Evolutionary conservation across 2,329 filamentous ascomycete genomes (phyloP).

Genomic region (Xylaria sp.): DNA sequence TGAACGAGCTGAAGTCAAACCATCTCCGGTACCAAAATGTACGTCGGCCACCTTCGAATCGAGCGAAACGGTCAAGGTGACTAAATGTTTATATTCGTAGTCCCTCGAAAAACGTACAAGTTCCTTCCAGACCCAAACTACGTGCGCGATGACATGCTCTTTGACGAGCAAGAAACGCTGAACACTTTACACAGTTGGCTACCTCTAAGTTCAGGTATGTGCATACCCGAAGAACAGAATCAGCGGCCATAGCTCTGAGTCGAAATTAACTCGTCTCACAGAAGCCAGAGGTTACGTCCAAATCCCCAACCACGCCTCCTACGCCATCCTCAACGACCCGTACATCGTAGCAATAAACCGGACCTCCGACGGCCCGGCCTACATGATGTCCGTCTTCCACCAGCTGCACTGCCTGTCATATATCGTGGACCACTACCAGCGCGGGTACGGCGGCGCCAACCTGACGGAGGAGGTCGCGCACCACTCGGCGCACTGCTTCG

Average conservation of each 20-base stretch:
- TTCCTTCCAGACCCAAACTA: slow-evolving; percentile 50
- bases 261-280: slow-evolving; percentile 32
- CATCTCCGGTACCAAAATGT: slow-evolving; percentile 51
- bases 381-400: slow-evolving; percentile 55
- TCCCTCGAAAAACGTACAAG: slow-evolving; percentile 51
- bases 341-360: slow-evolving; percentile 49
- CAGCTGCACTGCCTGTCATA: slow-evolving; percentile 56
- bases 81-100: slow-evolving; percentile 40
- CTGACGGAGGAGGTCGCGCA: slow-evolving; percentile 51
- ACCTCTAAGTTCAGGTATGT: slow-evolving; percentile 49
- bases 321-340: slow-evolving; percentile 48
- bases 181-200: slow-evolving; percentile 53
- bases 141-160: slow-evolving; percentile 52
- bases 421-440: slow-evolving; percentile 50
- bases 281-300: slow-evolving; percentile 51
- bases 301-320: slow-evolving; percentile 46
- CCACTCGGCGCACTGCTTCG: slow-evolving; percentile 55
- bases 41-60: slow-evolving; percentile 23
- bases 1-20: slow-evolving; percentile 34
- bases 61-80: background rate
- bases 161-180: slow-evolving; percentile 49
- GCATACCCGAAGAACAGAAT: background rate
- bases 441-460: slow-evolving; percentile 50
- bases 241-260: background rate
- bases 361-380: slow-evolving; percentile 51